Base-by-base conservation (phyloP, 257 asterid genomes). In the Thymus quinquecostatus region DNA sequence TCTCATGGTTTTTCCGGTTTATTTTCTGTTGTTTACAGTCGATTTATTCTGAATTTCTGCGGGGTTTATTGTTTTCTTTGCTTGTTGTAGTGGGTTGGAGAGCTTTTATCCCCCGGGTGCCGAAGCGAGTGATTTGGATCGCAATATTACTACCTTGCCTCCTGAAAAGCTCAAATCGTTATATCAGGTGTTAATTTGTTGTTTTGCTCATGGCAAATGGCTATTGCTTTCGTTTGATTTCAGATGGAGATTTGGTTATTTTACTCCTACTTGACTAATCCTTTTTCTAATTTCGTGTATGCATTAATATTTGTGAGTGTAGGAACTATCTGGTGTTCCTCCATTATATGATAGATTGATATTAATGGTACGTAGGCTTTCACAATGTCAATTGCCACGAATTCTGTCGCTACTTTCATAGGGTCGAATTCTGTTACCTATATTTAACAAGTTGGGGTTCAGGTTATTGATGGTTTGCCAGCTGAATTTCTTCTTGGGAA, bases 401-500 rank as follows among this genome's bases (percentile, higher is more conserved):
- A 8, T 62, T 72, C 56, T 66, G 57, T 27, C 61, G 59, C 50
- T 50, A 53, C 65, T 30, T 51, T 44, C 10, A 50, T 38, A 54
- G 73, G 56, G 21, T 50, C 47, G 64, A 38, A 49, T 53, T 45
- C 43, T 64, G 50, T 67, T 10, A 7, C 60, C 66, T 70, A 50
- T 47, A 27, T 10, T 62, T 62, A 38, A 57, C 29, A 60, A 70
- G 34, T 11, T 63, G n/a, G 62, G 62, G 30, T 48, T 65, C 80
- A 90, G 98, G 98, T 92, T 51, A 80, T 92, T 77, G 98, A 92
- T 81, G 98, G 96, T 53, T 82, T 92, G 56, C 98, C 98, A 45
- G 98, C 98, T 48, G 97, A 92, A 76, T 92, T 90, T 83, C 82
- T 92, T 73, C 91, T 92, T 41, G 98, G 97, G 50, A 92, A 80